Percentiles rank a stretch among this genome's conserved stretches.
Evolutionary conservation across 2,329 filamentous ascomycete species (phyloP).

Genomic region (Falciphora oryzae): DNA sequence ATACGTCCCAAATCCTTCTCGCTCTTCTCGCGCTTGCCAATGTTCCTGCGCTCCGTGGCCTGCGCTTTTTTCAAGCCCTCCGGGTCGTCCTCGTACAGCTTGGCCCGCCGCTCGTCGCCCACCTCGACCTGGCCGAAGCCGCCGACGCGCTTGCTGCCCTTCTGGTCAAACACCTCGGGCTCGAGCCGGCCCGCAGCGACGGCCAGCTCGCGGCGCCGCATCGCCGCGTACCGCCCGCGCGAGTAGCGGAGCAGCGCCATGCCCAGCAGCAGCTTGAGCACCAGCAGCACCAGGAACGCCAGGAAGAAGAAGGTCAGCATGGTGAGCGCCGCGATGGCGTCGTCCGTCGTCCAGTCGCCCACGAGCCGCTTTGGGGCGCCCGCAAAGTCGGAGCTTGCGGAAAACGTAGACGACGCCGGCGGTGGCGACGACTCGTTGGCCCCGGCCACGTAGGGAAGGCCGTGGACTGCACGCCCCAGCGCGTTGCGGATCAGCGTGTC

Average conservation of each 20-base stretch:
- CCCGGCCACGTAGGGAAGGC: conserved; percentile 34
- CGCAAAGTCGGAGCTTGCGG: conserved; percentile 14
- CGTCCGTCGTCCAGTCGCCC: conserved; percentile 57
- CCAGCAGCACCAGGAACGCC: conserved; percentile 76
- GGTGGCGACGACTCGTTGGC: conserved; percentile 11
- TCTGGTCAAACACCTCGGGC: conserved; percentile 56
- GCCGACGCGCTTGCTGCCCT: conserved; percentile 64
- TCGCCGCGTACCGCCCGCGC: conserved; percentile 69
- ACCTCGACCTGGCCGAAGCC: conserved; percentile 84
- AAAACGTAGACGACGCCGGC: not conserved
- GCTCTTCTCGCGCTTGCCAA: conserved; percentile 47
- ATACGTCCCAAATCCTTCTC: conserved; percentile 61
- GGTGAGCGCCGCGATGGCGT: conserved; percentile 69
- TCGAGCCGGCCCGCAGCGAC: conserved; percentile 40
- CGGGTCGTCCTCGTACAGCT: conserved; percentile 81
- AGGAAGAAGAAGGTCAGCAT: conserved; percentile 83
- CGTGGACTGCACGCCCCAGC: conserved; percentile 68
- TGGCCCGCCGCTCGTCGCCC: conserved; percentile 75
- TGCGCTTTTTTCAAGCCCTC: conserved; percentile 59
- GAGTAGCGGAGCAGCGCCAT: conserved; percentile 81
- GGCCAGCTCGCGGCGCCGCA: conserved; percentile 65
- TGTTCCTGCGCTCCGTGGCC: conserved; percentile 58
- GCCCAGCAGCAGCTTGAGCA: conserved; percentile 78
- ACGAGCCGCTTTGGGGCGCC: conserved; percentile 30
- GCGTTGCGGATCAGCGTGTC: conserved; percentile 73